Evolutionary conservation across 257 asterid species (phyloP), one percentile per base, ranked within the genome.

Genomic region (Jacaranda copaia): DNA sequence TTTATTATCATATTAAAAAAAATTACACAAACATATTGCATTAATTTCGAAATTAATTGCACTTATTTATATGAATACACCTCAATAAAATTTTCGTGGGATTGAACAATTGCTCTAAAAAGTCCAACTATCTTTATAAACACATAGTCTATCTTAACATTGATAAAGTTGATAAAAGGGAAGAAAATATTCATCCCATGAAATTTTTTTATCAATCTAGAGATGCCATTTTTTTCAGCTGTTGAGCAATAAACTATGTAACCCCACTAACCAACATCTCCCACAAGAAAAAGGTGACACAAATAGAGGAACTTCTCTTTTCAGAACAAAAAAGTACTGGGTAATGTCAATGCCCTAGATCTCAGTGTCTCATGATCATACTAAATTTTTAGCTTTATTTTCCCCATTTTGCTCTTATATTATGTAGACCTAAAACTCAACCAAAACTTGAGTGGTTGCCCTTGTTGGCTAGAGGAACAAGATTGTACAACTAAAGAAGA

Each of bases 281-380:
- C 70, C 45, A 25, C 6, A 56, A 73, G 59, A 11, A 80, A 70
- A 70, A 81, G 56, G 83, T 68, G 73, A 65, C 75, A 70, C 77
- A 74, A 83, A 69, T 69, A 40, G 81, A 75, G 75, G 38, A 75
- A 75, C 61, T 75, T 76, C 68, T 74, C 84, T 78, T 84, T 84
- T 71, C 68, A 75, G 69, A 77, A 82, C 59, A 71, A 48, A 86
- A 87, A 85, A 84, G 77, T 68, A 74, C 53, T 63, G 67, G 48
- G 80, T 78, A 87, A 84, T 87, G 92, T 90, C 93, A 90, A 90
- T 75, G 89, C 90, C 80, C 52, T 81, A 79, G 88, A 87, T 89
- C 89, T 86, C 84, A 81, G 85, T 87, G 92, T 86, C 87, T 78
- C 89, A 83, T 82, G 68, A 85, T 84, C 89, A 77, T 79, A 73